Conservation (phyloP, 768 basidiomycete species). For the Daedaleopsis nitida region DNA sequence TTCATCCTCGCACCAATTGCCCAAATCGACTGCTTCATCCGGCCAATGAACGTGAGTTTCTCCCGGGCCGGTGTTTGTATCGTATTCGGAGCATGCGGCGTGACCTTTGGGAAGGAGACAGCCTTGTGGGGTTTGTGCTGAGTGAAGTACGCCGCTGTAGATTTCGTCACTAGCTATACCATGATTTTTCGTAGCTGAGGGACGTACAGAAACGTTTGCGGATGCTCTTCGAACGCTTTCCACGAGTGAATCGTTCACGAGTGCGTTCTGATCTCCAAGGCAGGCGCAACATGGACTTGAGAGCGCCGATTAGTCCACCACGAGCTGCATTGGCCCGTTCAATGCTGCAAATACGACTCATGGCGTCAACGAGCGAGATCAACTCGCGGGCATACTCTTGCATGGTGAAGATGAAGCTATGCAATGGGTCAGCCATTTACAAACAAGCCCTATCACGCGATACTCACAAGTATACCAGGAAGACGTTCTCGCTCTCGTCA, state of each 20-base stretch:
- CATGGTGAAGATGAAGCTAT: slow-evolving; percentile 92
- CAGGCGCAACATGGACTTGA: slow-evolving; percentile 5
- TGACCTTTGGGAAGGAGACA: slow-evolving; percentile 78
- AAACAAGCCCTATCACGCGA: background rate
- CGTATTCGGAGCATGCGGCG: slow-evolving; percentile 83
- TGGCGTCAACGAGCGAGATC: slow-evolving; percentile 78
- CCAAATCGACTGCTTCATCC: slow-evolving; percentile 75
- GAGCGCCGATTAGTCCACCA: slow-evolving; percentile 44
- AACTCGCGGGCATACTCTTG: slow-evolving; percentile 93
- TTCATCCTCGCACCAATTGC: slow-evolving; percentile 60
- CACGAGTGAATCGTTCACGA: slow-evolving; percentile 2
- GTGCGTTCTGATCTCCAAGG: background rate
- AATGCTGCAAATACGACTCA: slow-evolving; percentile 73
- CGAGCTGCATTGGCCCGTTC: slow-evolving; percentile 50
- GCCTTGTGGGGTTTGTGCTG: slow-evolving; percentile 42
- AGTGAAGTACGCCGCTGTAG: slow-evolving; percentile 54
- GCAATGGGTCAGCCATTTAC: background rate
- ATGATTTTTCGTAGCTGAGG: background rate
- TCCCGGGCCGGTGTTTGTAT: slow-evolving; percentile 72
- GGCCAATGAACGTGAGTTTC: slow-evolving; percentile 60
- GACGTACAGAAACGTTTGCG: slow-evolving; percentile 32
- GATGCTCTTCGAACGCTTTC: slow-evolving; percentile 18
- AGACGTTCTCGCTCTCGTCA: slow-evolving; percentile 79
- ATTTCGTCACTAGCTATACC: background rate
- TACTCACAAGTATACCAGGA: slow-evolving; percentile 91